These are phyloP conservation scores for Stagonosporopsis vannaccii DNA, from an alignment of 2,329 filamentous ascomycete genomes.

Conservation along the genomic window DNA sequence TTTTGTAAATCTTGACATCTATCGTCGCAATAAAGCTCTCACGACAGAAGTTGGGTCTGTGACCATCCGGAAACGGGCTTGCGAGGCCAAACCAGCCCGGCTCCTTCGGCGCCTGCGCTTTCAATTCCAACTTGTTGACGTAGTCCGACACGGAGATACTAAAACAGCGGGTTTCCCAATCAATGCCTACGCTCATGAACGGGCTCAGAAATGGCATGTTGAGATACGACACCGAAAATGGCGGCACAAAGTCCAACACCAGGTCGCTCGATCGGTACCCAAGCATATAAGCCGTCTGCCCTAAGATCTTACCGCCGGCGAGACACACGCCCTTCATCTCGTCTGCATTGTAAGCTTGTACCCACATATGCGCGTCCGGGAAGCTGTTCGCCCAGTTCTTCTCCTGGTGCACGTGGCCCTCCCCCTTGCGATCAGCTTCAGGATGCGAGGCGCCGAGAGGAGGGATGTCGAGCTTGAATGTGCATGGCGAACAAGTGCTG, in stretches of 20 bases:
- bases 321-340: slow-evolving; percentile 37
- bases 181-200: slow-evolving; percentile 51
- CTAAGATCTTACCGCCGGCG: slow-evolving; percentile 45
- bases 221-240: slow-evolving; percentile 49
- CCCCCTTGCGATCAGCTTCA: slow-evolving; percentile 39
- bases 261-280: slow-evolving; percentile 52
- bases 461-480: slow-evolving; percentile 51
- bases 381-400: slow-evolving; percentile 61
- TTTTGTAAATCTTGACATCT: slow-evolving; percentile 53
- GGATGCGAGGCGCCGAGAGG: slow-evolving; percentile 29
- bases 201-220: slow-evolving; percentile 48
- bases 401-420: slow-evolving; percentile 56
- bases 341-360: slow-evolving; percentile 38
- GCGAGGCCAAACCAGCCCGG: slow-evolving; percentile 55
- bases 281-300: slow-evolving; percentile 54
- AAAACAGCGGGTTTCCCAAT: slow-evolving; percentile 53
- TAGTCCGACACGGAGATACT: slow-evolving; percentile 49
- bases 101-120: slow-evolving; percentile 51
- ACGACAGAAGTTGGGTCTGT: slow-evolving; percentile 53
- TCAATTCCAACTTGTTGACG: slow-evolving; percentile 51
- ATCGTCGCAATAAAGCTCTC: slow-evolving; percentile 58
- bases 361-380: slow-evolving; percentile 52
- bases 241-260: slow-evolving; percentile 54
- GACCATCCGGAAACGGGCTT: slow-evolving; percentile 56
- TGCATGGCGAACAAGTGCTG: slow-evolving; percentile 52